phyloP scores from a whole-genome alignment of 169 alveolate genomes.

The Prorocentrum cordatum region DNA sequence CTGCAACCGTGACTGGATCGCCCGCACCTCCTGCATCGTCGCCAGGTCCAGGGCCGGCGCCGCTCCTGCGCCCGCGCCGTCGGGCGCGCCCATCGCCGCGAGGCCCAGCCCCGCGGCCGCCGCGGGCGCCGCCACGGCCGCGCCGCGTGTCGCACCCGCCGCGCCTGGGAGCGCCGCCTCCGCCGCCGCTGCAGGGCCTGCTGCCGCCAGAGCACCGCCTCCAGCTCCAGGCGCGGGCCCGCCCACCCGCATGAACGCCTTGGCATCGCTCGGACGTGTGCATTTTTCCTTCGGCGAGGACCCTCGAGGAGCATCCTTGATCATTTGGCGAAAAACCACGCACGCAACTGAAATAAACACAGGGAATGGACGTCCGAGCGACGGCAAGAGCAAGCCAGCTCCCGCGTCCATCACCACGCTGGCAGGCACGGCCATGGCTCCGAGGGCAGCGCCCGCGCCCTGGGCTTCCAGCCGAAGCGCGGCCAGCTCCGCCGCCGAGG shows the following conservation, averaged over 20 bases:
- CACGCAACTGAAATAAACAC: too few species aligned
- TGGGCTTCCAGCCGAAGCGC: background rate
- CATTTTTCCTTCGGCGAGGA: too few species aligned
- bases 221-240: too few species aligned
- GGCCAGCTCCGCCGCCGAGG: background rate
- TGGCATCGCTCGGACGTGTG: too few species aligned
- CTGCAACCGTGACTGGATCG: too few species aligned
- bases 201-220: background rate
- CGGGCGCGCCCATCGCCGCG: background rate
- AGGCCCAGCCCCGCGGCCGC: background rate
- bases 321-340: too few species aligned
- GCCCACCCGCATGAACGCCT: too few species aligned
- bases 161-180: background rate
- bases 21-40: too few species aligned
- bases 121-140: background rate
- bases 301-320: too few species aligned
- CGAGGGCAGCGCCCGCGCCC: background rate
- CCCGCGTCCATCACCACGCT: background rate
- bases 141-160: background rate
- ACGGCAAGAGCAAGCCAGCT: too few species aligned
- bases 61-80: background rate
- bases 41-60: too few species aligned
- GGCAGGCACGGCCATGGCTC: background rate
- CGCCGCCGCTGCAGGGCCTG: background rate
- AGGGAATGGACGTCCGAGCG: too few species aligned